Conservation (phyloP, 2,329 filamentous ascomycete genomes). For the Sporothrix schenckii region DNA sequence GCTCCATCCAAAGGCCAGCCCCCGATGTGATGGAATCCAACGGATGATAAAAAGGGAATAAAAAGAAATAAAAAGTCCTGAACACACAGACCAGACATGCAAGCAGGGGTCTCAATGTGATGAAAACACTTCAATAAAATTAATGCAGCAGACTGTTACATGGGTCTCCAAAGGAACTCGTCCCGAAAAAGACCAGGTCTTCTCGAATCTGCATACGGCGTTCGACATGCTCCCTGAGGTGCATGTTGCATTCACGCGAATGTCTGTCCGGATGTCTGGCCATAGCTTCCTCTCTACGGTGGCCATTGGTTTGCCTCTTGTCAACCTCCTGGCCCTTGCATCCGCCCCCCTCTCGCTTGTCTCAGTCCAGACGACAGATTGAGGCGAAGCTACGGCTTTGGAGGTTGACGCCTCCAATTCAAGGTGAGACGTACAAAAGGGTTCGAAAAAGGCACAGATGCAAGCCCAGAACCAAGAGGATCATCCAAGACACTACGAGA, state of each 20-base stretch:
- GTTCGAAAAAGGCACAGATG: too few species aligned
- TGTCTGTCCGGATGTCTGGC: too few species aligned
- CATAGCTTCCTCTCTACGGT: too few species aligned
- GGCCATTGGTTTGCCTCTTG: not conserved
- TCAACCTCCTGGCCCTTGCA: conserved; percentile 18
- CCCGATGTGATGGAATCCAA: not conserved
- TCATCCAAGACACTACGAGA: conserved; percentile 16
- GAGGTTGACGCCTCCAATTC: not conserved
- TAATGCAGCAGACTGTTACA: too few species aligned
- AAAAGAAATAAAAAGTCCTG: not conserved
- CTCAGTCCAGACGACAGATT: conserved; percentile 19
- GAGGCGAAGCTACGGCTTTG: not conserved
- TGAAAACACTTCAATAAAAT: too few species aligned
- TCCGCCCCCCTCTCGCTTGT: conserved; percentile 17
- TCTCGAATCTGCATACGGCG: too few species aligned
- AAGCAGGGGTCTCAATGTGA: not conserved
- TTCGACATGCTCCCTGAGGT: too few species aligned
- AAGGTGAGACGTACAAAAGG: not conserved
- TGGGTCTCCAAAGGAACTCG: too few species aligned
- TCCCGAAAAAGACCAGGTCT: too few species aligned
- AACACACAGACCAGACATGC: not conserved
- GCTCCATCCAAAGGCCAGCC: not conserved
- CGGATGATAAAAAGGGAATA: not conserved
- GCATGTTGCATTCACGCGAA: too few species aligned
- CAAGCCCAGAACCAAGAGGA: not conserved